Conservation (phyloP, 257 asterid genomes). For the Solanum medicagineum region DNA sequence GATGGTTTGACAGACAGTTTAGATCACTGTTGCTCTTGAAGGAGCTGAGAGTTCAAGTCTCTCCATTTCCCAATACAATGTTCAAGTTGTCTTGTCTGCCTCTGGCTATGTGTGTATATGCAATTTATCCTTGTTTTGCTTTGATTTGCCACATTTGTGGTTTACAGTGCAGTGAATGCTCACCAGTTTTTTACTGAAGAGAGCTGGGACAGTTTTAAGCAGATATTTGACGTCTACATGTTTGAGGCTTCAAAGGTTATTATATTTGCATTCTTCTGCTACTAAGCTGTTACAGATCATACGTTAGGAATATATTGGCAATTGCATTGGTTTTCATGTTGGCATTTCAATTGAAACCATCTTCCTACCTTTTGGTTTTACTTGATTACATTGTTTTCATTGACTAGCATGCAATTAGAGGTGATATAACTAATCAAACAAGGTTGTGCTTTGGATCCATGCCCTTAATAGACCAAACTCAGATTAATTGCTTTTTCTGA, state of each 20-base stretch:
- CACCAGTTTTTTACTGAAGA: constrained; percentile 88
- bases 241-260: constrained; percentile 90
- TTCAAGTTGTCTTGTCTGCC: constrained; percentile 5
- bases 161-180: constrained; percentile 89
- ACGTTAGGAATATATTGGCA: neutral
- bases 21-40: constrained; percentile 85
- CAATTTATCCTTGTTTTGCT: constrained; percentile 1
- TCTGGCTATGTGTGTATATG: neutral
- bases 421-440: neutral
- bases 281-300: neutral
- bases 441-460: neutral
- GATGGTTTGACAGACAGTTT: constrained; percentile 99
- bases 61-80: constrained; percentile 91
- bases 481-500: neutral
- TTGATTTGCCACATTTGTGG: constrained; percentile 44
- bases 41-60: constrained; percentile 99
- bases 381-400: neutral
- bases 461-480: neutral
- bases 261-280: neutral
- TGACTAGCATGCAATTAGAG: neutral
- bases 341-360: neutral
- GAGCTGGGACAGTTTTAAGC: constrained; percentile 95
- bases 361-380: neutral
- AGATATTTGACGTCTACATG: constrained; percentile 82
- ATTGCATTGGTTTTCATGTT: neutral